These are phyloP conservation scores for Camelina neglecta DNA, from an alignment of 345 rosid species.

Conservation along the genomic window DNA sequence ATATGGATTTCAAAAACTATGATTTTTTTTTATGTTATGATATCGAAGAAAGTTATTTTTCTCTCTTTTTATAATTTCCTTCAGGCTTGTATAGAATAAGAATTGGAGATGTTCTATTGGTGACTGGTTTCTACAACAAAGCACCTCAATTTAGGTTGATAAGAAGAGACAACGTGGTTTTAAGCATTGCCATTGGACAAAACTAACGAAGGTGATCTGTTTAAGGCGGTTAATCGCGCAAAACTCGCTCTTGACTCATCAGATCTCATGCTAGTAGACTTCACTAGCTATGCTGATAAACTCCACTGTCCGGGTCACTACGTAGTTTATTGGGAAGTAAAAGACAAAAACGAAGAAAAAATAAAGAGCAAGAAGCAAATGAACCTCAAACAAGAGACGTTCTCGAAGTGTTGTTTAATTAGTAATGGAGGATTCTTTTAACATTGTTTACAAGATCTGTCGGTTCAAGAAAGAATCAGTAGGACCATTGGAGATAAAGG, in stretches of 20 bases:
- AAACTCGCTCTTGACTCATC: slow-evolving; percentile 56
- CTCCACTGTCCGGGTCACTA: slow-evolving; percentile 71
- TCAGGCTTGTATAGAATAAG: slow-evolving; percentile 71
- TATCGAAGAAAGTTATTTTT: not conserved
- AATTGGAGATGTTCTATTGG: slow-evolving; percentile 78
- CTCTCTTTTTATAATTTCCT: not conserved
- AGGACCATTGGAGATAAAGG: slow-evolving; percentile 77
- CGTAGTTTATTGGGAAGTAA: slow-evolving; percentile 74
- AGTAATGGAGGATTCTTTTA: slow-evolving; percentile 61
- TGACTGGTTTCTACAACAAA: slow-evolving; percentile 65
- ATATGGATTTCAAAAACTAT: not conserved
- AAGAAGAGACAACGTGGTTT: slow-evolving; percentile 64
- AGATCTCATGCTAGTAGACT: slow-evolving; percentile 62
- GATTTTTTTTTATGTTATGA: not conserved
- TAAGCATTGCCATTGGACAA: slow-evolving; percentile 77
- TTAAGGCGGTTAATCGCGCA: slow-evolving; percentile 66
- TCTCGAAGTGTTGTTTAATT: slow-evolving; percentile 58
- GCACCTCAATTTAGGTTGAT: slow-evolving; percentile 77
- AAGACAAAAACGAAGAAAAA: slow-evolving; percentile 1
- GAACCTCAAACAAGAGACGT: not conserved
- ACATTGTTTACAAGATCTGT: slow-evolving; percentile 67
- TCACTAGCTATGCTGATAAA: slow-evolving; percentile 72
- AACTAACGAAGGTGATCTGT: slow-evolving; percentile 77
- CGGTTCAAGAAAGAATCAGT: slow-evolving; percentile 62
- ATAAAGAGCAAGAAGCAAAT: not conserved